Percentiles rank a stretch among this genome's conserved stretches.
These are phyloP conservation scores for Aspergillus heteromorphus DNA, from an alignment of 495 filamentous ascomycete genomes.

Conservation along the genomic window DNA sequence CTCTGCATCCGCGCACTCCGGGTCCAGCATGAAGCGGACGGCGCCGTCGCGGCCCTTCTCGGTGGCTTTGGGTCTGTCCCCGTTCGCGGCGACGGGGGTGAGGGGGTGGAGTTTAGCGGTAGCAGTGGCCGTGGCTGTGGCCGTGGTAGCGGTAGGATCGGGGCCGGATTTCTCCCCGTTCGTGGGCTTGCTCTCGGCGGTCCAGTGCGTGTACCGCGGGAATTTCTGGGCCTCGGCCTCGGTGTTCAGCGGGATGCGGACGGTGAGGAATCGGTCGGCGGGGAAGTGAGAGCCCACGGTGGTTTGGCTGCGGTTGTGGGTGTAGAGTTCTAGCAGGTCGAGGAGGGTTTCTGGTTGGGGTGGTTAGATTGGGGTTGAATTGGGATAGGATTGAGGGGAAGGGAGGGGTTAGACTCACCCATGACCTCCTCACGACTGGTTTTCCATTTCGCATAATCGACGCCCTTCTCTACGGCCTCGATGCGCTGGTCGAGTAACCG, in stretches of 20 bases:
- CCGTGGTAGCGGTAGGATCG: conserved; percentile 1
- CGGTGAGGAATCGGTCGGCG: conserved; percentile 69
- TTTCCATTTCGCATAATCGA: conserved; percentile 50
- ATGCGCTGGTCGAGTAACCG: conserved; percentile 53
- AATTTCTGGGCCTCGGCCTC: conserved; percentile 52
- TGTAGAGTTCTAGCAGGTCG: conserved; percentile 84
- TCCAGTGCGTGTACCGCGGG: conserved; percentile 48
- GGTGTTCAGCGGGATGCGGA: conserved; percentile 82
- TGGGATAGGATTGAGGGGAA: background rate
- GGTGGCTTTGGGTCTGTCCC: conserved; percentile 39
- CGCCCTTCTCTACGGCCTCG: conserved; percentile 38
- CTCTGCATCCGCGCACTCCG: conserved; percentile 67
- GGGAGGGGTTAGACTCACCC: conserved; percentile 31
- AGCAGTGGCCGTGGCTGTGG: conserved; percentile 1
- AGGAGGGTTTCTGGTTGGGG: conserved; percentile 62
- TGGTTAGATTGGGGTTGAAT: background rate
- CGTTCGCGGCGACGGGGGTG: conserved; percentile 37
- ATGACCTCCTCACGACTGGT: conserved; percentile 66
- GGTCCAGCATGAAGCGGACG: conserved; percentile 85
- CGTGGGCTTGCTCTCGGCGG: conserved; percentile 7
- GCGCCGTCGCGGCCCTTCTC: conserved; percentile 67
- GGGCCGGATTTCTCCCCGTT: conserved; percentile 28
- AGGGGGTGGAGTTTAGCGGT: conserved; percentile 13
- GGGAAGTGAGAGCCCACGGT: conserved; percentile 65
- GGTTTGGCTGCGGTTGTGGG: conserved; percentile 67